Evolutionary conservation across 306 rosid species (phyloP).

Genomic region (Mucuna pruriens): DNA sequence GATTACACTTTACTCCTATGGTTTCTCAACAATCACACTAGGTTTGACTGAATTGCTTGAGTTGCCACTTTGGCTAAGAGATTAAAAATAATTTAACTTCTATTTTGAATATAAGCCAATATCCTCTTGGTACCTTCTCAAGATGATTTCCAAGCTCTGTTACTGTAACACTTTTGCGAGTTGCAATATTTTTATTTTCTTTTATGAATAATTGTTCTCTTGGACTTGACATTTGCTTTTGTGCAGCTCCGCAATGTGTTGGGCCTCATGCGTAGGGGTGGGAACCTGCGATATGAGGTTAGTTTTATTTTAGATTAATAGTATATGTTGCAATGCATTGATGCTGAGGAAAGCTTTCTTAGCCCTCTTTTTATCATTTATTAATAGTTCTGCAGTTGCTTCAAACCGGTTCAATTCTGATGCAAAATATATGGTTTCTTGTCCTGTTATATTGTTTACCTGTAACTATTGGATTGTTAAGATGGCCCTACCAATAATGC

Average conservation of each 20-base stretch:
- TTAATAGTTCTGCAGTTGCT: neutral
- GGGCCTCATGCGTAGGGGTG: slow-evolving; percentile 93
- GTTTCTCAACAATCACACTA: slow-evolving; percentile 11
- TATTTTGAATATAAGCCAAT: neutral
- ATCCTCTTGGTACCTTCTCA: neutral
- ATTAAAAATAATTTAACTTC: neutral
- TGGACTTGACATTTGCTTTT: slow-evolving; percentile 41
- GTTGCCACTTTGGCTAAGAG: neutral
- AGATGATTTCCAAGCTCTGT: neutral
- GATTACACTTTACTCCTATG: slow-evolving; percentile 9
- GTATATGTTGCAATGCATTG: slow-evolving; percentile 14
- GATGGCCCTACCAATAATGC: neutral
- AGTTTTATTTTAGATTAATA: slow-evolving; percentile 40
- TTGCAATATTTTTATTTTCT: slow-evolving; percentile 3
- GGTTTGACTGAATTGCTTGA: slow-evolving; percentile 1
- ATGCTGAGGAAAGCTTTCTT: slow-evolving; percentile 16
- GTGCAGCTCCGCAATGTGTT: slow-evolving; percentile 89
- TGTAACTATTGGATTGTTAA: neutral
- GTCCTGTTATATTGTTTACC: neutral
- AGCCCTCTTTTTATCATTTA: neutral
- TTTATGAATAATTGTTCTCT: slow-evolving; percentile 9
- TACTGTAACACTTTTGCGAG: neutral
- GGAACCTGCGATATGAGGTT: slow-evolving; percentile 88
- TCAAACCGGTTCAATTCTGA: slow-evolving; percentile 12
- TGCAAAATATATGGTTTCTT: slow-evolving; percentile 15